These are phyloP conservation scores for Helotiales sp. DNA, from an alignment of 2,329 filamentous ascomycete genomes.

Conservation along the genomic window DNA sequence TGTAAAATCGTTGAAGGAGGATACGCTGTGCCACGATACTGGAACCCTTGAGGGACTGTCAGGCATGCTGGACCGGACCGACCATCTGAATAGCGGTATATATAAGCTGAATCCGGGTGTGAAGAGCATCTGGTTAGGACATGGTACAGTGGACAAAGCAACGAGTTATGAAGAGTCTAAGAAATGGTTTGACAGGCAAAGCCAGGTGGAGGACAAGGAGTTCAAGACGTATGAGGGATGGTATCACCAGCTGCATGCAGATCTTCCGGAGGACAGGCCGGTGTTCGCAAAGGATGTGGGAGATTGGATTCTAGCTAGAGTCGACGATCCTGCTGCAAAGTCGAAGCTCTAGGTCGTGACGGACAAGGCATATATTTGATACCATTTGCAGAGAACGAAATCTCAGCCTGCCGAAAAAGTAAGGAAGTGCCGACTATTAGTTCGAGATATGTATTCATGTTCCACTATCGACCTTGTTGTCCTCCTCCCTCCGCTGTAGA, in stretches of 20 bases:
- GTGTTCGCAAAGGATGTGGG: conserved; percentile 56
- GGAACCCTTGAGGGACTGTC: conserved; percentile 82
- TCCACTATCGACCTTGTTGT: conserved; percentile 11
- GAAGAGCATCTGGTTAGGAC: conserved; percentile 67
- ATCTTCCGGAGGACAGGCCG: conserved; percentile 41
- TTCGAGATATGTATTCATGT: neutral
- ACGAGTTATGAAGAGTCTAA: conserved; percentile 66
- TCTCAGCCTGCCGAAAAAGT: too few relatives aligned
- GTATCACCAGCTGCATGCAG: conserved; percentile 73
- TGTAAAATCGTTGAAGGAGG: conserved; percentile 59
- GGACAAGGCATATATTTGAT: neutral
- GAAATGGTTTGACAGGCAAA: conserved; percentile 58
- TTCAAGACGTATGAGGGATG: conserved; percentile 75
- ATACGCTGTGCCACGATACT: conserved; percentile 76
- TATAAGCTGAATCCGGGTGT: conserved; percentile 54
- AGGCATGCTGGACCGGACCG: conserved; percentile 73
- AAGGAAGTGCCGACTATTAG: too few relatives aligned
- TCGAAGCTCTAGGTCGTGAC: conserved; percentile 19
- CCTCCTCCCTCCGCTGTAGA: conserved; percentile 57
- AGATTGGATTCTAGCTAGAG: conserved; percentile 62
- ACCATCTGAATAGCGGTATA: conserved; percentile 56
- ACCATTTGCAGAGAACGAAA: neutral
- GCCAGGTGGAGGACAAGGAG: conserved; percentile 63
- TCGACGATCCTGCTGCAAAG: conserved; percentile 11
- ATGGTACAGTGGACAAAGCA: conserved; percentile 74